Conservation (phyloP, 176 grass and related monocot species). For the Oryza brachyantha region DNA sequence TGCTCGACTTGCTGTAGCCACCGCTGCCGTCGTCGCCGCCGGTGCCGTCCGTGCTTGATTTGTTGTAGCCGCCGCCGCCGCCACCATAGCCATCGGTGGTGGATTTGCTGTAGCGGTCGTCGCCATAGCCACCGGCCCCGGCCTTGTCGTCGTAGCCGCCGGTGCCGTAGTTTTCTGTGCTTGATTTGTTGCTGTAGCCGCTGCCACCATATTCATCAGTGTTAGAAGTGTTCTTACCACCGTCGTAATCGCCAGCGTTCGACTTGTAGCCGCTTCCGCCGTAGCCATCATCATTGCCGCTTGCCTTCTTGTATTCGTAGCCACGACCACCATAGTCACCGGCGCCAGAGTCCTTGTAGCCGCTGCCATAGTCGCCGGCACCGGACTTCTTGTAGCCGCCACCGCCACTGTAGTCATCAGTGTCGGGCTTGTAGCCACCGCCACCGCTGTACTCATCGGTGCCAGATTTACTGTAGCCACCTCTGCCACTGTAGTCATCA, state of each 20-base stretch:
- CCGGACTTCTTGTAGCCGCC: not conserved
- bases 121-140: too few relatives aligned
- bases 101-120: constrained; percentile 18
- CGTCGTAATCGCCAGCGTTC: not conserved
- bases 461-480: too few relatives aligned
- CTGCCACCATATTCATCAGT: not conserved
- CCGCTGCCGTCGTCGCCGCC: not conserved
- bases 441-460: too few relatives aligned
- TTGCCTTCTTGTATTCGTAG: not conserved
- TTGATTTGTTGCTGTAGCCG: not conserved
- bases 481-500: too few relatives aligned
- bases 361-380: not conserved
- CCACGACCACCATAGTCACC: too few relatives aligned
- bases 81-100: not conserved
- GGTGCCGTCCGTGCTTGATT: too few relatives aligned
- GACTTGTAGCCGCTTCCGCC: not conserved
- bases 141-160: too few relatives aligned
- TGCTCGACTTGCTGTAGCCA: too few relatives aligned
- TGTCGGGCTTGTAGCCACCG: too few relatives aligned
- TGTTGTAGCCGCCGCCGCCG: not conserved
- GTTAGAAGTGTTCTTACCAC: constrained; percentile 1
- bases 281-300: not conserved
- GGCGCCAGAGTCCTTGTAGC: too few relatives aligned
- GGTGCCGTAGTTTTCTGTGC: not conserved
- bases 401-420: not conserved